Evolutionary conservation across 208 protist genomes (phyloP), one percentile per base, ranked within the genome.

Genomic region (Crithidia acanthocephali): DNA sequence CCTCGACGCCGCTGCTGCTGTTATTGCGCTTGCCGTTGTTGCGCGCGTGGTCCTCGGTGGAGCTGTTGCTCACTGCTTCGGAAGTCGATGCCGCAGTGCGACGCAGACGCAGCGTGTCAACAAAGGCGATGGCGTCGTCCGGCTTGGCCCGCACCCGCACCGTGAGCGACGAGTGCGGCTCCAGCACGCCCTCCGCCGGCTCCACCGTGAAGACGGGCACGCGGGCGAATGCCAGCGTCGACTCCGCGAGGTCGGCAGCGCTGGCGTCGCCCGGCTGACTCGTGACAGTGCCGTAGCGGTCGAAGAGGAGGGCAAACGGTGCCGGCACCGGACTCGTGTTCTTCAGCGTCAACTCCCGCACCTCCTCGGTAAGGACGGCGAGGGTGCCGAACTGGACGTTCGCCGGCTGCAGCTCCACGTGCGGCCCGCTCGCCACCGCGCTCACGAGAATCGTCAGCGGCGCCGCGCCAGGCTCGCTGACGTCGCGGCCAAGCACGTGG

Each of bases 251-350:
- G 35, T 40, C 35, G 35, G 5, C 35, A 40, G 5, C 35, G 35
- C 35, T 11, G 35, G 11, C 35, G 35, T 11, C 35, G 35, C 35
- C 35, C 35, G 11, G 35, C 35, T 40, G 35, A 11, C 35, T 40
- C 35, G 35, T 11, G 2, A 56, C 40, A 30, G 57, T 30, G 16
- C 71, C 71, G 48, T 74, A 69, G 61, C 76, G 76, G 58, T 77
- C 58, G 8, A 81, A 79, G 13, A 50, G 20, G 4, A 86, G 59
- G 2, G 52, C 30, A 56, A 81, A 76, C 15, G 32, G 65, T 28
- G 95, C 93, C 15, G 86, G 74, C 53, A 98, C 96, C 28, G 88
- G 93, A 52, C 90, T 96, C 16, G 84, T 92, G 73, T 98, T 98
- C 44, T 60, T 76, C 37, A 98, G 23, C 27, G 76, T 67, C 63